A percentile compares a stretch with the other conserved stretches of the same genome.
Evolutionary conservation across 1,284 basidiomycete genomes (phyloP).

Genomic region (Sporisorium sorghi): DNA sequence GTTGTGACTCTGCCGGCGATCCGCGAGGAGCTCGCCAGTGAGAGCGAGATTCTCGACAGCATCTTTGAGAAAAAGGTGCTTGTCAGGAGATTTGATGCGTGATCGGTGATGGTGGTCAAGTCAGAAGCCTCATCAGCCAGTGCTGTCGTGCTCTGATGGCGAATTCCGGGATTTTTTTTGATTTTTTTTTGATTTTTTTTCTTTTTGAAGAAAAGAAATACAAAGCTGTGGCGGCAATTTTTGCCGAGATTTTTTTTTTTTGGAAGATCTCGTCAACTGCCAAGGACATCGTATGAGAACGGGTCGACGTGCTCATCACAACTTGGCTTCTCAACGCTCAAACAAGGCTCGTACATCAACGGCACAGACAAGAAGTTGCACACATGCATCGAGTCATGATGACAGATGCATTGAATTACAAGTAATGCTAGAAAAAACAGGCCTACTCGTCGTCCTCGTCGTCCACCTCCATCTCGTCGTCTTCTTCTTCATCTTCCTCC

Average conservation of each 20-base stretch:
- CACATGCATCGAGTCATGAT: background rate
- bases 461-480: constrained; percentile 40
- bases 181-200: too few species aligned
- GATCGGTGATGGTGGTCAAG: background rate
- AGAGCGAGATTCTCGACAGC: constrained; percentile 30
- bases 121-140: background rate
- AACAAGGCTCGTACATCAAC: background rate
- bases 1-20: constrained; percentile 6
- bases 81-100: background rate
- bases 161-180: too few species aligned
- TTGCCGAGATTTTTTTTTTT: too few species aligned
- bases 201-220: too few species aligned
- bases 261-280: too few species aligned
- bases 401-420: background rate
- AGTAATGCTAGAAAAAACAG: background rate
- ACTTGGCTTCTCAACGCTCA: too few species aligned
- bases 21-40: constrained; percentile 20
- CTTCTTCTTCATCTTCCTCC: constrained; percentile 30
- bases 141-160: background rate
- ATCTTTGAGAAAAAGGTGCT: constrained; percentile 1
- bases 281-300: too few species aligned
- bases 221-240: too few species aligned
- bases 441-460: constrained; percentile 45
- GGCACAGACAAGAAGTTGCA: too few species aligned
- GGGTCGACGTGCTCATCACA: too few species aligned